Evolutionary conservation across 2,329 filamentous ascomycete genomes (phyloP).

Genomic region (Zymoseptoria tritici): DNA sequence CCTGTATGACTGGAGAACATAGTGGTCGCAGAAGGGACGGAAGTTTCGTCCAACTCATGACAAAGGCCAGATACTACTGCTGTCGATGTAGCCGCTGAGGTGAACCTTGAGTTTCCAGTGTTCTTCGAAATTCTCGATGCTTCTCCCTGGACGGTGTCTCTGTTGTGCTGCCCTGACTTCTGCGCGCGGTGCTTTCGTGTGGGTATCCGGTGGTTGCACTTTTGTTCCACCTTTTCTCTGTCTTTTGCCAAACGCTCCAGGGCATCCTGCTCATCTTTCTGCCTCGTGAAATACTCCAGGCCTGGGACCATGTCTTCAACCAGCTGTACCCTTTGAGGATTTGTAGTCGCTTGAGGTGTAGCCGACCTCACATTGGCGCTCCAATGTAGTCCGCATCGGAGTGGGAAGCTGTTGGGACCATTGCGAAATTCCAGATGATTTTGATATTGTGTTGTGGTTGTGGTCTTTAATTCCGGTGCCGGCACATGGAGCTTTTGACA

Average conservation of each 20-base stretch:
- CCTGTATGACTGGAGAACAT: not conserved
- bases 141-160: not conserved
- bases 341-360: not conserved
- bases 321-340: not conserved
- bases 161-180: not conserved
- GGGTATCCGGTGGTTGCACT: not conserved
- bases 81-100: not conserved
- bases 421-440: not conserved
- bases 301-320: not conserved
- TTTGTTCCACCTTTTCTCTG: not conserved
- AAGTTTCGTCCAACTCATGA: not conserved
- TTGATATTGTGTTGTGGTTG: not conserved
- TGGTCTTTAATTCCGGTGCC: not conserved
- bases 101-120: not conserved
- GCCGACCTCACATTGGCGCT: not conserved
- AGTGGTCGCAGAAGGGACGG: not conserved
- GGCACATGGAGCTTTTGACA: not conserved
- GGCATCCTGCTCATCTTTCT: not conserved
- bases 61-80: not conserved
- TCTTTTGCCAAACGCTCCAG: not conserved
- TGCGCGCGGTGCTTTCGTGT: not conserved
- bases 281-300: not conserved
- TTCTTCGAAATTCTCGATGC: not conserved
- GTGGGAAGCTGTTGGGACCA: not conserved
- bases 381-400: not conserved